Evolutionary conservation across 805 yeast genomes (phyloP).

Genomic region (Wickerhamiella azyma): DNA sequence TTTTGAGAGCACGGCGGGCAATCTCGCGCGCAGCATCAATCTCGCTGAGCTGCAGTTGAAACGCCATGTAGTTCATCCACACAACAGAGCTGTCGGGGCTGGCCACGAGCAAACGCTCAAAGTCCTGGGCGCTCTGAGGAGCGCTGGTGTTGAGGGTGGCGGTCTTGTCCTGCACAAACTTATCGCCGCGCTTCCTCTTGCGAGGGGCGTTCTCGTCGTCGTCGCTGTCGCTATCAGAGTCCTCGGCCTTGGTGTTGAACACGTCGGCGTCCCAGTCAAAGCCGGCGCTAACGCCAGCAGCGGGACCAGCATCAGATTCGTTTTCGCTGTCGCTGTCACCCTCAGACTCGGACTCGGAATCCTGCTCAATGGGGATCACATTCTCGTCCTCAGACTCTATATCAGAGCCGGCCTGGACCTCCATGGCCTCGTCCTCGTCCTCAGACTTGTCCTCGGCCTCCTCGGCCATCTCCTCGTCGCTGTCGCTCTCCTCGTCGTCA

Average conservation of each 20-base stretch:
- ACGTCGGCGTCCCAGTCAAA: slow-evolving; percentile 94
- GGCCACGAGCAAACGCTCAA: slow-evolving; percentile 82
- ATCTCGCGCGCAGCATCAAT: slow-evolving; percentile 88
- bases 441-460: slow-evolving; percentile 18
- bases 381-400: not conserved
- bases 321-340: slow-evolving; percentile 17
- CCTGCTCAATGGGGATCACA: slow-evolving; percentile 14
- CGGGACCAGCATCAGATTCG: slow-evolving; percentile 14
- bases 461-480: slow-evolving; percentile 17
- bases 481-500: slow-evolving; percentile 23
- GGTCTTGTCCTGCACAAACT: slow-evolving; percentile 60
- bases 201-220: slow-evolving; percentile 21
- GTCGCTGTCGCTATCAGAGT: slow-evolving; percentile 36
- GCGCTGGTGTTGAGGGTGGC: slow-evolving; percentile 70
- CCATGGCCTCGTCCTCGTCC: slow-evolving; percentile 27
- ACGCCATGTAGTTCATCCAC: slow-evolving; percentile 98
- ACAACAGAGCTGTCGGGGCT: slow-evolving; percentile 84
- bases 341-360: slow-evolving; percentile 24
- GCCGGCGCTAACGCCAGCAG: slow-evolving; percentile 60
- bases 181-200: slow-evolving; percentile 36
- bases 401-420: slow-evolving; percentile 18
- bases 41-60: slow-evolving; percentile 89
- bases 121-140: slow-evolving; percentile 85
- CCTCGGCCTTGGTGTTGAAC: slow-evolving; percentile 26
- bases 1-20: slow-evolving; percentile 82